These are phyloP conservation scores for Saccharomycopsis crataegensis DNA, from an alignment of 1,139 yeast species.

Conservation along the genomic window DNA sequence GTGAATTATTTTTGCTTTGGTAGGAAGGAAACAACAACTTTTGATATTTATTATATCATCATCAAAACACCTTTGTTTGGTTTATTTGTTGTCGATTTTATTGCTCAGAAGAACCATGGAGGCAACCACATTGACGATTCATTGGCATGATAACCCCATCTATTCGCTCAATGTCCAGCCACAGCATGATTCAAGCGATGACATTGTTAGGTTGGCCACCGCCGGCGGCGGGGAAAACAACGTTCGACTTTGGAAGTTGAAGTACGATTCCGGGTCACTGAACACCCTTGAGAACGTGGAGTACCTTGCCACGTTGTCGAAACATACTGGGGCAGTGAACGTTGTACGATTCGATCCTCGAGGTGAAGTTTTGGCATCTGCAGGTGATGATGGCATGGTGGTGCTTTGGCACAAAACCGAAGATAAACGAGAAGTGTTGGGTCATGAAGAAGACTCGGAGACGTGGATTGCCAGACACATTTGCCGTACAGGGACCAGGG, in stretches of 20 bases:
- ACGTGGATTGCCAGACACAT: slow-evolving; percentile 58
- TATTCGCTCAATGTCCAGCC: slow-evolving; percentile 81
- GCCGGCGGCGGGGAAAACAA: slow-evolving; percentile 91
- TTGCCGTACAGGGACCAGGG: slow-evolving; percentile 58
- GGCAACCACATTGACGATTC: slow-evolving; percentile 58
- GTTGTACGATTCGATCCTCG: slow-evolving; percentile 71
- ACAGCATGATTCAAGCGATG: neutral
- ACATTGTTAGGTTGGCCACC: slow-evolving; percentile 41
- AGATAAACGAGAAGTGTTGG: slow-evolving; percentile 37
- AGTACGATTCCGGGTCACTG: slow-evolving; percentile 25
- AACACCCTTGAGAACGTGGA: slow-evolving; percentile 38
- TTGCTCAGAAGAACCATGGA: slow-evolving; percentile 33
- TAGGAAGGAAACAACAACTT: too few relatives aligned
- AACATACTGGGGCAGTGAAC: slow-evolving; percentile 93
- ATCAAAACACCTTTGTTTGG: too few relatives aligned
- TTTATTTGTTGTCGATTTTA: too few relatives aligned
- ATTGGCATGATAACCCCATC: slow-evolving; percentile 86
- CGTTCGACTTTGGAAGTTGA: slow-evolving; percentile 52
- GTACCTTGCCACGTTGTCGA: slow-evolving; percentile 67
- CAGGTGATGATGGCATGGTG: slow-evolving; percentile 91
- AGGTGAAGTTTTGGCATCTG: slow-evolving; percentile 70
- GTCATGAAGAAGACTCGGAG: slow-evolving; percentile 52
- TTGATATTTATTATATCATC: too few relatives aligned
- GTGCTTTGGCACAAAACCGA: slow-evolving; percentile 57
- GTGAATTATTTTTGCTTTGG: too few relatives aligned